Evolutionary conservation across 1,139 yeast species (phyloP).

Genomic region (Yamadazyma pseudoaaseri): DNA sequence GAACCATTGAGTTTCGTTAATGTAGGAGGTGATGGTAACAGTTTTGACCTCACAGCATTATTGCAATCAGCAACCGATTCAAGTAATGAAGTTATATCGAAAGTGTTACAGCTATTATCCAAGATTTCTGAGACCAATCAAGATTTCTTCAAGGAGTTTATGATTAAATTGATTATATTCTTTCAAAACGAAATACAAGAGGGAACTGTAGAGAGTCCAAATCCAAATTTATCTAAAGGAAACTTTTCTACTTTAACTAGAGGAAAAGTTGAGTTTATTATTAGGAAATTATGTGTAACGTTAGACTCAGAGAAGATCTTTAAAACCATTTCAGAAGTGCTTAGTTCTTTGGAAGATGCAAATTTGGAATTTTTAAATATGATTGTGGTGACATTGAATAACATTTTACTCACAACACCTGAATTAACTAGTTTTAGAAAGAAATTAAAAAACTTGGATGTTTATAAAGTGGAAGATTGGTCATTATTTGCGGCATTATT

Average conservation of each 20-base stretch:
- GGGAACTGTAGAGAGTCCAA: slow-evolving; percentile 21
- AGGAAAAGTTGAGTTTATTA: slow-evolving; percentile 78
- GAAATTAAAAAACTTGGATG: slow-evolving; percentile 52
- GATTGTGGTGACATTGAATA: slow-evolving; percentile 85
- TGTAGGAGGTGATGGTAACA: slow-evolving; percentile 30
- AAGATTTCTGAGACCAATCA: slow-evolving; percentile 82
- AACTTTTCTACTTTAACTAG: slow-evolving; percentile 35
- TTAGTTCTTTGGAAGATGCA: slow-evolving; percentile 52
- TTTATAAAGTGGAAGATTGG: slow-evolving; percentile 59
- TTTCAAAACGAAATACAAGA: slow-evolving; percentile 50
- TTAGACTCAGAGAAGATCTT: slow-evolving; percentile 83
- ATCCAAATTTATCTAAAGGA: slow-evolving; percentile 3
- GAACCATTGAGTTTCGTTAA: slow-evolving; percentile 63
- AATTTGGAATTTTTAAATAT: slow-evolving; percentile 74
- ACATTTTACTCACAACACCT: slow-evolving; percentile 83
- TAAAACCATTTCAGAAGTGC: slow-evolving; percentile 74
- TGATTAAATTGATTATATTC: slow-evolving; percentile 65
- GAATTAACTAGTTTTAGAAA: slow-evolving; percentile 72
- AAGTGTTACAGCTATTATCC: slow-evolving; percentile 74
- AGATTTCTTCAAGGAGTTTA: slow-evolving; percentile 72
- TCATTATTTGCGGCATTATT: slow-evolving; percentile 73
- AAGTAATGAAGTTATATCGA: slow-evolving; percentile 78
- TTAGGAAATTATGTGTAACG: slow-evolving; percentile 79
- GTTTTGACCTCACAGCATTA: slow-evolving; percentile 70
- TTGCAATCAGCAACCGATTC: slow-evolving; percentile 83